Evolutionary conservation across 768 basidiomycete species (phyloP).

Genomic region (Candolleomyces efflorescens): DNA sequence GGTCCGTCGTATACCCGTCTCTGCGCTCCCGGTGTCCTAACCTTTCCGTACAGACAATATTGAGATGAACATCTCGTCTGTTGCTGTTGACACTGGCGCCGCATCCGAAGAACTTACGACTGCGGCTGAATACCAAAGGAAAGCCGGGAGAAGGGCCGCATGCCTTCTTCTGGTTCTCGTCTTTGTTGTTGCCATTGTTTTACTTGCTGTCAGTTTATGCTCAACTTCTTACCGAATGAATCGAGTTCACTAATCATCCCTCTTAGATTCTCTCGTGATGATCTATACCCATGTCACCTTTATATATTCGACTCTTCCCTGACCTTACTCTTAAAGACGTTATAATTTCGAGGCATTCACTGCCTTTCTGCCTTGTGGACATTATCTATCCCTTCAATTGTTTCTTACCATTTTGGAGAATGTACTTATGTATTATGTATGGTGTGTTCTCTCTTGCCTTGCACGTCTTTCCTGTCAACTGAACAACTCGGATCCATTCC

Average conservation of each 20-base stretch:
- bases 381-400: too few relatives aligned
- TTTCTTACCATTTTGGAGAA: too few relatives aligned
- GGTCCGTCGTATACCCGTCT: slow-evolving; percentile 48
- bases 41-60: slow-evolving; percentile 72
- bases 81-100: slow-evolving; percentile 74
- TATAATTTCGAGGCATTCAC: too few relatives aligned
- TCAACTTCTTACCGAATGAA: background rate
- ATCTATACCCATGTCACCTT: background rate
- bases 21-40: background rate
- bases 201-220: slow-evolving; percentile 77
- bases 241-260: too few relatives aligned
- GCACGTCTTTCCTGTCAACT: too few relatives aligned
- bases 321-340: too few relatives aligned
- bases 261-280: slow-evolving; percentile 8
- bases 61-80: slow-evolving; percentile 86
- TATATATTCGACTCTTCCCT: background rate
- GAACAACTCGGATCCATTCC: too few relatives aligned
- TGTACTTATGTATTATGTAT: too few relatives aligned
- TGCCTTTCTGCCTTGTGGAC: too few relatives aligned
- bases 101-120: slow-evolving; percentile 85
- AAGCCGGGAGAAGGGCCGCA: slow-evolving; percentile 84
- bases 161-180: slow-evolving; percentile 88
- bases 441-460: too few relatives aligned
- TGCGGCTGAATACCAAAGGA: slow-evolving; percentile 92
- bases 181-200: slow-evolving; percentile 81